Conservation (phyloP, 345 rosid genomes). For the Hibiscus mutabilis region DNA sequence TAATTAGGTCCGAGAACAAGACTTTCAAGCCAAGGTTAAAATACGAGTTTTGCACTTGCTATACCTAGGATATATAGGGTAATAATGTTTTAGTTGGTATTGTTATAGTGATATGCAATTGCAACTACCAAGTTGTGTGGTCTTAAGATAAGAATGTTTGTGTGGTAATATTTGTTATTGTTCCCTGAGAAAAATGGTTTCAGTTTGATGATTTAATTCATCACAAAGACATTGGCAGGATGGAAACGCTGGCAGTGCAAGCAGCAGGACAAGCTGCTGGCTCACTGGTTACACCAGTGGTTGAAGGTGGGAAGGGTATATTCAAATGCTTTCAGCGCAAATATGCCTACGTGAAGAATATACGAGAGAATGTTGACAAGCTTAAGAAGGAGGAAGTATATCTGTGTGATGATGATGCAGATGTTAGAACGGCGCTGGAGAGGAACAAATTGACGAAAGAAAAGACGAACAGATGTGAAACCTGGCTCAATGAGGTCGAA, state of each 20-base stretch:
- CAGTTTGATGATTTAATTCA: background rate
- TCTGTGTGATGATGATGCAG: background rate
- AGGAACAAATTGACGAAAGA: background rate
- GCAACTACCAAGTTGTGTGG: background rate
- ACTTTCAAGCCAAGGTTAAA: background rate
- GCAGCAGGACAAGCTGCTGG: conserved; percentile 1
- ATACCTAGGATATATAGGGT: background rate
- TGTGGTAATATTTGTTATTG: background rate
- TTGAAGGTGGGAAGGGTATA: conserved; percentile 7
- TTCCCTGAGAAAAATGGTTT: background rate
- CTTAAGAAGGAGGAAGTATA: background rate
- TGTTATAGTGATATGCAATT: background rate
- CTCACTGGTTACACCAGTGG: background rate
- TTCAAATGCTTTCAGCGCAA: conserved; percentile 1
- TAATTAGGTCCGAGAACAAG: background rate
- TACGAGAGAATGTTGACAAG: background rate
- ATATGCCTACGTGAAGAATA: conserved; percentile 4
- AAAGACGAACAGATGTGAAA: conserved; percentile 3
- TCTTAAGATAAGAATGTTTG: background rate
- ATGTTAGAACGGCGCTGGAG: conserved; percentile 1
- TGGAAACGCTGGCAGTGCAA: background rate
- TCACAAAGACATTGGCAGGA: conserved; percentile 1
- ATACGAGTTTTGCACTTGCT: background rate
- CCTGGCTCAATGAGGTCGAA: conserved; percentile 3
- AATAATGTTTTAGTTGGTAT: background rate